These are phyloP conservation scores for Phtheirospermum japonicum DNA, from an alignment of 257 asterid species.

Conservation along the genomic window DNA sequence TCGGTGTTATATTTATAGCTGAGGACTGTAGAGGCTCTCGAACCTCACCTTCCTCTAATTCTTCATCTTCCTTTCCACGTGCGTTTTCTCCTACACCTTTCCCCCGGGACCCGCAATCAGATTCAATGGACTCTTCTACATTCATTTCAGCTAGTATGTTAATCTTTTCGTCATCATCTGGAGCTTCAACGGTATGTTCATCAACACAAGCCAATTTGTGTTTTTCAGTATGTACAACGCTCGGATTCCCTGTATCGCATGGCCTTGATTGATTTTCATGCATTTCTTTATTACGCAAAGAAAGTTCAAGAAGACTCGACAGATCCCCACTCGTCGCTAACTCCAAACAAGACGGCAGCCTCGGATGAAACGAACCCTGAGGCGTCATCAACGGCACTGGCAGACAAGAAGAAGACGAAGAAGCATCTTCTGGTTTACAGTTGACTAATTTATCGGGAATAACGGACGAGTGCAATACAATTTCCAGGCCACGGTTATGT, in stretches of 20 bases:
- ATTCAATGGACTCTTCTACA: conserved; percentile 53
- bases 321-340: conserved; percentile 39
- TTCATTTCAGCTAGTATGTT: conserved; percentile 40
- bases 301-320: conserved; percentile 47
- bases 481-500: conserved; percentile 34
- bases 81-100: conserved; percentile 29
- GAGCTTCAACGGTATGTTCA: conserved; percentile 36
- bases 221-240: conserved; percentile 33
- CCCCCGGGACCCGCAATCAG: conserved; percentile 58
- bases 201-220: conserved; percentile 28
- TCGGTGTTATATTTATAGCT: conserved; percentile 31
- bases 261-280: conserved; percentile 32
- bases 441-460: conserved; percentile 38
- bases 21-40: conserved; percentile 49
- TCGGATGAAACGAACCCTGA: conserved; percentile 39
- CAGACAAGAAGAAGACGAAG: conserved; percentile 36
- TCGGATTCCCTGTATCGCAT: conserved; percentile 32
- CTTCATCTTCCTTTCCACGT: conserved; percentile 58
- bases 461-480: conserved; percentile 30
- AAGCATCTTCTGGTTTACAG: conserved; percentile 29
- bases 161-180: conserved; percentile 48
- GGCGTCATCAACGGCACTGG: conserved; percentile 52
- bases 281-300: conserved; percentile 40
- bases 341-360: conserved; percentile 48
- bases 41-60: conserved; percentile 87